Evolutionary conservation across 2,329 filamentous ascomycete genomes (phyloP), one percentile per base, ranked within the genome.

Genomic region (Chaetomium olivaceum): DNA sequence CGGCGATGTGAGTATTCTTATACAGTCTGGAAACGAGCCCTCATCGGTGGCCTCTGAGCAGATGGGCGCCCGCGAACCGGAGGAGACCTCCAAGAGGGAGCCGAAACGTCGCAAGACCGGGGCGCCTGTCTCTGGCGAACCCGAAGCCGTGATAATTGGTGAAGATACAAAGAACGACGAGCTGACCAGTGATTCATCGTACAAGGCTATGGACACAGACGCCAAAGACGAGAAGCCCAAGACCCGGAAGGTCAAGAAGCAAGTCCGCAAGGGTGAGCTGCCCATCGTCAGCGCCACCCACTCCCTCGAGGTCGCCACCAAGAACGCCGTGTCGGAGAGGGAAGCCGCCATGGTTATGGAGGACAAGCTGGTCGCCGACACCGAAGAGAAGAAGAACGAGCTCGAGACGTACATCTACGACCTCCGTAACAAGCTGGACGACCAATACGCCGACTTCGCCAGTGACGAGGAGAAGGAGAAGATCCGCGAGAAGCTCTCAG

Each of bases 321-420:
- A 91, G 84, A 81, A 88, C 68, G 75, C 82, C n/a, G 83, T 89
- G 71, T 80, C 84, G 59, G 95, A 99, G 85, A 89, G 89, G 78
- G 95, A 99, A 82, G 85, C 89, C 71, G 78, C 88, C 73, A 98
- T 99, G 95, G 88, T 93, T 73, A 94, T 96, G 88, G 93, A 97
- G 80, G 95, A 99, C 83, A 99, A 98, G 87, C 89, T 98, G 65
- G 93, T 99, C 64, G 92, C 91, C 73, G 95, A 98, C 79, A 99
- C 95, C 46, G 95, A 98, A 78, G 93, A 98, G 84, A 96, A 96
- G 88, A 99, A 98, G 92, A 99, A 99, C 83, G 94, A 98, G 82
- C 91, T 99, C 62, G 95, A 99, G 85, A 89, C 92, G 27, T 96
- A 90, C 81, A 97, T 98, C 81, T 99, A 99, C 81, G 93, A 98